Conservation (phyloP, 345 rosid species). For the Garcia nutans region DNA sequence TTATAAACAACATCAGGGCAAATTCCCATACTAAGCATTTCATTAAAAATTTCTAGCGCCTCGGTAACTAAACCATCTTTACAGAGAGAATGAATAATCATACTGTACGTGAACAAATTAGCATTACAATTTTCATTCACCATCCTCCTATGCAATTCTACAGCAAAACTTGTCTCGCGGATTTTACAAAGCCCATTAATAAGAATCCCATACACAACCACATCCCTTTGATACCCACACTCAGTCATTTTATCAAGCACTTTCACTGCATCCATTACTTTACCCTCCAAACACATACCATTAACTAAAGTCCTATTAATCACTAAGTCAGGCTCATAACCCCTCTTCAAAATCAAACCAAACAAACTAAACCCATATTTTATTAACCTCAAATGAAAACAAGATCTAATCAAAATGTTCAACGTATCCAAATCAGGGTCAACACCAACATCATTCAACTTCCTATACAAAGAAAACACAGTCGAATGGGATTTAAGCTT, state of each 20-base stretch:
- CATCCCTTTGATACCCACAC: conserved; percentile 20
- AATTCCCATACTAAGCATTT: no score
- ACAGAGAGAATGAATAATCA: no score
- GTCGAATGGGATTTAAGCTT: conserved; percentile 4
- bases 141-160: no score
- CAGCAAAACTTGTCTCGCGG: conserved; percentile 8
- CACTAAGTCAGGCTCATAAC: conserved; percentile 16
- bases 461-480: conserved; percentile 14
- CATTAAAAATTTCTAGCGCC: no score
- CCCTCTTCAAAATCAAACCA: conserved; percentile 32
- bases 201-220: conserved; percentile 17
- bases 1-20: no score
- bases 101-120: no score
- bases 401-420: conserved; percentile 20
- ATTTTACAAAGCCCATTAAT: conserved; percentile 27
- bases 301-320: conserved; percentile 12
- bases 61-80: no score
- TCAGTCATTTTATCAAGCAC: conserved; percentile 26
- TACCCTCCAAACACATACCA: conserved; percentile 16
- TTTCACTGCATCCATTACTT: conserved; percentile 11
- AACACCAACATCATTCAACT: conserved; percentile 10
- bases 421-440: conserved; percentile 17
- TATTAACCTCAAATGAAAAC: conserved; percentile 10
- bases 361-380: conserved; percentile 23
- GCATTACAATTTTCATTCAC: no score